Conservation (phyloP, 192 early-diverging fungal genomes). For the Dissophora globulifera region DNA sequence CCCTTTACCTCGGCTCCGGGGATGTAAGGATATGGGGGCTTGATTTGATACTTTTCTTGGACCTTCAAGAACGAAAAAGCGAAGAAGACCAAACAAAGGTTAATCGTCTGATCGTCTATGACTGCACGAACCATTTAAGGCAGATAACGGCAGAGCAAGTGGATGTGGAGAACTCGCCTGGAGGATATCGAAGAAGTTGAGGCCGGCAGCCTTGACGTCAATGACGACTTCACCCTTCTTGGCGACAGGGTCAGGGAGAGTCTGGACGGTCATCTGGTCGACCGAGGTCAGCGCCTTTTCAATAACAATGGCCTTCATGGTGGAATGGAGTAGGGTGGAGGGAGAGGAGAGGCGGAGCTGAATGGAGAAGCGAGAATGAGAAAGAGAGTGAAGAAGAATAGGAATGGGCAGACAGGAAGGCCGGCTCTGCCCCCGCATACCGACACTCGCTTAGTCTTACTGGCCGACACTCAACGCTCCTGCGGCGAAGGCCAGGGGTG, state of each 20-base stretch:
- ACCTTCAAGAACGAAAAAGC: conserved; percentile 46
- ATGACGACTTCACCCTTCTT: conserved; percentile 72
- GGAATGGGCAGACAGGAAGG: no score
- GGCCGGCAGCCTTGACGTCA: conserved; percentile 71
- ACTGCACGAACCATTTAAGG: not conserved
- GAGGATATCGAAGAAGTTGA: conserved; percentile 83
- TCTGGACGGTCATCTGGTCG: conserved; percentile 63
- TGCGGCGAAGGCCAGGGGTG: not conserved
- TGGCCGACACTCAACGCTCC: not conserved
- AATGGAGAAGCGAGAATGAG: not conserved
- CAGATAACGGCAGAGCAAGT: not conserved
- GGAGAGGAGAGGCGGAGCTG: not conserved
- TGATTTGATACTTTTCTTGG: conserved; percentile 81
- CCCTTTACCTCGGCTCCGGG: conserved; percentile 70
- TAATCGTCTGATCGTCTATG: no score
- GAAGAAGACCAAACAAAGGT: not conserved
- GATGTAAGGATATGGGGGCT: conserved; percentile 75
- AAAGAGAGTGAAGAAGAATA: not conserved
- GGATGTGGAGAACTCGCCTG: conserved; percentile 49
- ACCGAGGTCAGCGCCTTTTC: conserved; percentile 66
- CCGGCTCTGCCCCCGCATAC: no score
- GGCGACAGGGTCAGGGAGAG: conserved; percentile 67
- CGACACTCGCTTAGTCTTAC: not conserved
- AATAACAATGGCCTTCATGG: conserved; percentile 60
- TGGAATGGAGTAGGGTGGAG: not conserved